These are phyloP conservation scores for Apiospora saccharicola DNA, from an alignment of 2,329 filamentous ascomycete species.

Conservation along the genomic window DNA sequence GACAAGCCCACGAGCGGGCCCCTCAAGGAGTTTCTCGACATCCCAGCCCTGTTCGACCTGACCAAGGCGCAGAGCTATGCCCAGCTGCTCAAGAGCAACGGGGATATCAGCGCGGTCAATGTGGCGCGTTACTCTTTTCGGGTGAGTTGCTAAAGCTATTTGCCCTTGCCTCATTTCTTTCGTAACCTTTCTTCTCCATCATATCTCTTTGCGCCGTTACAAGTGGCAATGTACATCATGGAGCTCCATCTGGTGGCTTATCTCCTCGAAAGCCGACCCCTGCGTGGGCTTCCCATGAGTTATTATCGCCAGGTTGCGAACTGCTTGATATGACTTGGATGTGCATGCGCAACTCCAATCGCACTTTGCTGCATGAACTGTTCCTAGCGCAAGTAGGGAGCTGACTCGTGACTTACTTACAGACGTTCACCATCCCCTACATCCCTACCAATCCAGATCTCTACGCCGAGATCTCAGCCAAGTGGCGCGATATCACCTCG, in stretches of 20 bases:
- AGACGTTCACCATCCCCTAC: slow-evolving; percentile 39
- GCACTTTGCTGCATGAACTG: background rate
- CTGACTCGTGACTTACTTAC: no score
- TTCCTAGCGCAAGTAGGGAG: background rate
- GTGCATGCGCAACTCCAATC: background rate
- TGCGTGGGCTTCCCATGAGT: no score
- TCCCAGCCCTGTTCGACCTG: slow-evolving; percentile 32
- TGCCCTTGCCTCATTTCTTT: no score
- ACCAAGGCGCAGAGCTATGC: slow-evolving; percentile 32
- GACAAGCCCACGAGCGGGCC: slow-evolving; percentile 39
- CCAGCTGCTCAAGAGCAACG: slow-evolving; percentile 28
- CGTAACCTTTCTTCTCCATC: no score
- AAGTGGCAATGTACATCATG: no score
- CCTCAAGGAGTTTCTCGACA: slow-evolving; percentile 44
- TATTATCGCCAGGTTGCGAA: no score
- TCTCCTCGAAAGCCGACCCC: no score
- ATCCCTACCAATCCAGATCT: slow-evolving; percentile 37
- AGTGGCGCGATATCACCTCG: slow-evolving; percentile 38
- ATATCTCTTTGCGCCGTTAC: no score
- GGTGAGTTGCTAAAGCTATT: slow-evolving; percentile 22
- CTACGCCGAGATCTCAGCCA: slow-evolving; percentile 43
- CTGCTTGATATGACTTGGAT: background rate
- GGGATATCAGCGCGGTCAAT: slow-evolving; percentile 25
- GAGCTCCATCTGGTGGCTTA: no score
- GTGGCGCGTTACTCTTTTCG: slow-evolving; percentile 27